These are phyloP conservation scores for Arachis stenosperma DNA, from an alignment of 306 rosid genomes.

Conservation along the genomic window DNA sequence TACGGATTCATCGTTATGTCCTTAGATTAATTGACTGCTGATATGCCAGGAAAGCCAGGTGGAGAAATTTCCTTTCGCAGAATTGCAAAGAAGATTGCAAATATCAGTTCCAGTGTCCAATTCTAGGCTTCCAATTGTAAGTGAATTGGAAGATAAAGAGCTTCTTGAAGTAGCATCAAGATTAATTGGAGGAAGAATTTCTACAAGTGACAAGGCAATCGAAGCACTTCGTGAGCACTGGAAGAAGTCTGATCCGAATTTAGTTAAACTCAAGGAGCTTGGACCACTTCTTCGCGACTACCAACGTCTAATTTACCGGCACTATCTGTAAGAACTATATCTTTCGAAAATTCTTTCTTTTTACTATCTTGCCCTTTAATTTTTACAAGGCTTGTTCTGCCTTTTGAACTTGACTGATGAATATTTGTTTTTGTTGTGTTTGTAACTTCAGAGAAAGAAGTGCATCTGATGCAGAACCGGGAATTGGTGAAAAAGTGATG, in stretches of 20 bases:
- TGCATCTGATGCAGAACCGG: slow-evolving; percentile 51
- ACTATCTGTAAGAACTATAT: slow-evolving; percentile 60
- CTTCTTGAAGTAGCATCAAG: slow-evolving; percentile 72
- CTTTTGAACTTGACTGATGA: slow-evolving; percentile 28
- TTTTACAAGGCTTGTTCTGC: neutral
- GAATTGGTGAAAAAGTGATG: slow-evolving; percentile 48
- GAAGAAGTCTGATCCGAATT: slow-evolving; percentile 70
- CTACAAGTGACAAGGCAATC: slow-evolving; percentile 51
- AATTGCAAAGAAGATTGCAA: slow-evolving; percentile 68
- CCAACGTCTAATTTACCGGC: slow-evolving; percentile 64
- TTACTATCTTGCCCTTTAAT: slow-evolving; percentile 3
- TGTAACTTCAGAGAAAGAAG: slow-evolving; percentile 51
- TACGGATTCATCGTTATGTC: slow-evolving; percentile 22
- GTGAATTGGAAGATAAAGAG: slow-evolving; percentile 75
- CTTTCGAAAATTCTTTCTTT: slow-evolving; percentile 23
- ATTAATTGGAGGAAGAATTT: slow-evolving; percentile 53
- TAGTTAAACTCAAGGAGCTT: slow-evolving; percentile 76
- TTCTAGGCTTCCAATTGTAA: slow-evolving; percentile 59
- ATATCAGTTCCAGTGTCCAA: slow-evolving; percentile 62
- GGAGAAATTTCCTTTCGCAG: slow-evolving; percentile 65
- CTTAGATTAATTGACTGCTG: slow-evolving; percentile 17
- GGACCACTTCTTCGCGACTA: slow-evolving; percentile 93
- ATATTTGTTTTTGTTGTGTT: slow-evolving; percentile 27
- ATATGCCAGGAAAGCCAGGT: slow-evolving; percentile 57
- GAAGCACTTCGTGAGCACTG: slow-evolving; percentile 80